Evolutionary conservation across 441 rosid species (phyloP), one percentile per base, ranked within the genome.

Genomic region (Syzygium malaccense): DNA sequence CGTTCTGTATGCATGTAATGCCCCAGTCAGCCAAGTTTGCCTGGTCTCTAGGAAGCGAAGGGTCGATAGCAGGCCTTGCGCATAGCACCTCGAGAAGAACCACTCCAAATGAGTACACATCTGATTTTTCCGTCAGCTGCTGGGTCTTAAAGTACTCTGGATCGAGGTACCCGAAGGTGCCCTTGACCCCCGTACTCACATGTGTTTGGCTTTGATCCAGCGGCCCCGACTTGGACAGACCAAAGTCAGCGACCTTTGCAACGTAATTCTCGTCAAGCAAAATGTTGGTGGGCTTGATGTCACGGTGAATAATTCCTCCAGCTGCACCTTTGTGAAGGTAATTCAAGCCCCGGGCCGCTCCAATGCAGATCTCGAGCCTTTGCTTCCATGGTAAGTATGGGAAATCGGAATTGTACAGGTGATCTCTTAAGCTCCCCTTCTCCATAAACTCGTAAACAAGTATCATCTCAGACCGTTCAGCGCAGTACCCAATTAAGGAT

Each of bases 21-120:
- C 86, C 94, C 96, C 96, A 94, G 17, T 93, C 96, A 8, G 94
- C 96, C 88, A 93, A 89, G 91, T 94, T 94, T 53, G 90, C 93
- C 88, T 94, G 92, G 11, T 93, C 92, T 23, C 68, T 89, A 23
- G 94, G 91, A 32, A 92, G 92, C 14, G 55, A 85, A 55, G 86
- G 56, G 55, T 90, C 51, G 49, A 93, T 88, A 14, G 90, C 92
- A 0, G 93, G 93, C 86, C 95, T 91, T 20, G 95, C 93, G 79
- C 92, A 93, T 20, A 93, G 89, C 78, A 92, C 93, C 89, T 92
- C 94, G 3, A 92, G 91, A 88, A 93, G 92, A 41, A 93, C 92
- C 18, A 93, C 94, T 4, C 94, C 93, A 26, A 92, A 93, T 7
- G 95, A 91, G 89, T 92, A 92, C 32, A 93, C 93, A 64, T 92